Base-by-base conservation (phyloP, 805 yeast genomes). In the Helenozyma rhizophorensis region DNA sequence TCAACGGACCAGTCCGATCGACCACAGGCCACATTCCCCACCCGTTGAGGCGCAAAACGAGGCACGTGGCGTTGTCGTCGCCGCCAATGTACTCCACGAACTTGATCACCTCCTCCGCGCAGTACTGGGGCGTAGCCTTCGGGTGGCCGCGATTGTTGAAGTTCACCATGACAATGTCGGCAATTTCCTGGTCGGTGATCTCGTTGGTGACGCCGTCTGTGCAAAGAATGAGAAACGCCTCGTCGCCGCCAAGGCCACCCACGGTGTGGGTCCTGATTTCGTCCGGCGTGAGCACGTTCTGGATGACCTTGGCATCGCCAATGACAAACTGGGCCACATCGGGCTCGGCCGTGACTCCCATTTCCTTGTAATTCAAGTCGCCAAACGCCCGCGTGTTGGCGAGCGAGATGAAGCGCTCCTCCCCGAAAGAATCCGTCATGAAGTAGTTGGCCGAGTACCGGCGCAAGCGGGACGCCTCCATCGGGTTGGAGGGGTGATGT, bases 381-480 rank as follows among this genome's bases (percentile, higher is more conserved):
- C 98, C 98, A 69, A 93, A 93, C 1, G 96, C 72, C 43, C 98
- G 71, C 2, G 98, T 93, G 51, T 93, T 93, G 14, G 97, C 96
- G 52, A 79, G 81, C 42, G 78, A 73, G 23, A 83, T 74, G 48
- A 80, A 89, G 36, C 97, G 56, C 51, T 83, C 86, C 50, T 88
- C 95, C 6, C 98, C 98, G 64, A 89, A 90, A 3, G 96, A 82
- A 54, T 90, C 97, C 6, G 83, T 78, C 79, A 76, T 74, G 51
- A 82, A 74, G 23, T 77, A 78, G 6, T 82, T 69, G 18, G 70
- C 59, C 14, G 80, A 66, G 47, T 70, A 83, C 40, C 75, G 73
- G 17, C 83, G 69, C 27, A 93, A 62, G 38, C 98, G 65, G 31
- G 75, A 65, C 2, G 83, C 72, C 58, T 93, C 98, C 9, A 76